Conservation (phyloP, 1,139 yeast species). For the Hyphopichia fennica region DNA sequence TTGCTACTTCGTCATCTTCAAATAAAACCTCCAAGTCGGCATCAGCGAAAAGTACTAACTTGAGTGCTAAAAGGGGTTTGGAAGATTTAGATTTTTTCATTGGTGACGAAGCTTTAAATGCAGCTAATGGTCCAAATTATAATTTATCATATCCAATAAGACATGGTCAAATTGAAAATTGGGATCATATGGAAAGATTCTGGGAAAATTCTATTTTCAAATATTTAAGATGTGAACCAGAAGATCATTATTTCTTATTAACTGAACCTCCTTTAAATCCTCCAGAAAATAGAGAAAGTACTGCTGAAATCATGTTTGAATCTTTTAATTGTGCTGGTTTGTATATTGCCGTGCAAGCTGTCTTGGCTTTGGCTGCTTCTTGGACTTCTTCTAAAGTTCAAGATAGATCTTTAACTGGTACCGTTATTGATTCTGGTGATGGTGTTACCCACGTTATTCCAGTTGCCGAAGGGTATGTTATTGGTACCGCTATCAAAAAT, state of each 20-base stretch:
- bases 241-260: slow-evolving; percentile 90
- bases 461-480: slow-evolving; percentile 98
- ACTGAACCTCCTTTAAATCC: slow-evolving; percentile 99
- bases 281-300: slow-evolving; percentile 96
- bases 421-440: slow-evolving; percentile 96
- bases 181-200: slow-evolving; percentile 99
- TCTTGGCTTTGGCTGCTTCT: slow-evolving; percentile 95
- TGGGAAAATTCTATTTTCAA: slow-evolving; percentile 98
- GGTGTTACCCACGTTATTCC: slow-evolving; percentile 99
- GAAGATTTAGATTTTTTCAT: slow-evolving; percentile 94
- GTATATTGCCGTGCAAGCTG: slow-evolving; percentile 98
- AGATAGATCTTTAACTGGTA: slow-evolving; percentile 95
- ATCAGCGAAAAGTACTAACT: slow-evolving; percentile 43
- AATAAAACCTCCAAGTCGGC: slow-evolving; percentile 32
- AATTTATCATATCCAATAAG: slow-evolving; percentile 88
- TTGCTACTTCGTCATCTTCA: slow-evolving; percentile 68
- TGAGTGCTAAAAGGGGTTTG: slow-evolving; percentile 80
- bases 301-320: slow-evolving; percentile 98
- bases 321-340: slow-evolving; percentile 98
- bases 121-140: slow-evolving; percentile 88
- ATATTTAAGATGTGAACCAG: slow-evolving; percentile 96
- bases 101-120: slow-evolving; percentile 91
- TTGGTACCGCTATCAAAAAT: slow-evolving; percentile 94
- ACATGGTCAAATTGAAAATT: slow-evolving; percentile 97
- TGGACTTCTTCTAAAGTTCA: slow-evolving; percentile 97